Evolutionary conservation across 106 monocot genomes (phyloP), one percentile per base, ranked within the genome.

Genomic region (Agapanthus africanus): DNA sequence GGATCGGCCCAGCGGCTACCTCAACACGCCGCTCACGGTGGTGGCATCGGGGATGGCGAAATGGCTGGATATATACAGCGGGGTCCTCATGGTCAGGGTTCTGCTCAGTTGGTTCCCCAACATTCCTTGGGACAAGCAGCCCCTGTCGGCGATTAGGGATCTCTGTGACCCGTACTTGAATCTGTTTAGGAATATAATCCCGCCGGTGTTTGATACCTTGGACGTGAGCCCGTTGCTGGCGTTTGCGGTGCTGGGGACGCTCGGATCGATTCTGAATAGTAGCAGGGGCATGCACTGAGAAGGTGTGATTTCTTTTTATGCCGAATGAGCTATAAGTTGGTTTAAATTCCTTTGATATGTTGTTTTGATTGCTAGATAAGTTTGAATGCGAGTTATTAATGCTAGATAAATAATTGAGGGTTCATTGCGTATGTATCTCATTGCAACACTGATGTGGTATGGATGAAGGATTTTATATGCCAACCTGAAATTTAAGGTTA

Each of bases 101-200:
- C 75, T 93, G 25, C 79, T 93, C 49, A 86, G 84, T 39, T 93
- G 93, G 88, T 93, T 93, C 72, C 93, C 93, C 38, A 93, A 93
- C 74, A 83, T 93, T 34, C 85, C 88, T 0, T 93, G 93, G 93
- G 86, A 93, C 40, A 73, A 81, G 15, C 93, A 93, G 83, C 93
- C 88, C 0, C 78, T 93, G 11, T 93, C 93, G 4, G 93, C 93
- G 27, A 84, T 93, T 28, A 67, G 93, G 31, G 88, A 93, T 40
- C 79, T 93, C 25, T 83, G 85, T 60, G 93, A 93, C 40, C 93
- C 93, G 0, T 93, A 84, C 59, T 73, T 93, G 59, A 84, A 85
- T 37, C 74, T 93, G 51, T 93, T 88, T 73, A 60, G 93, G 46
- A 82, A 86, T 47, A 84, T 93, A 40, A 86, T 93, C 15, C 88